Conservation (phyloP, 345 rosid genomes). For the Hirschfeldia incana region DNA sequence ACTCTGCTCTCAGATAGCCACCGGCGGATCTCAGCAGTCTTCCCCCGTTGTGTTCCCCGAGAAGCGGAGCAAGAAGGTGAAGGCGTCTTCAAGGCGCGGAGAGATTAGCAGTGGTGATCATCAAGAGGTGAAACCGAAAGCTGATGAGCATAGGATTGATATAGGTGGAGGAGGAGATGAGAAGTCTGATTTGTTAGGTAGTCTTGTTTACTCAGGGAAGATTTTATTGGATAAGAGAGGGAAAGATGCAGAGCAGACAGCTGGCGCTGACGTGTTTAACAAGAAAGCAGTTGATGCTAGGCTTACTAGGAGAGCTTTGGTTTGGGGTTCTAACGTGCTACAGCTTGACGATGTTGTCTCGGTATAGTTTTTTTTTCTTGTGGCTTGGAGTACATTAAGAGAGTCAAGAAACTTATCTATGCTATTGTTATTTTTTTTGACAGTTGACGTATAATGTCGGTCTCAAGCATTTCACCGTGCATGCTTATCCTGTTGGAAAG, state of each 20-base stretch:
- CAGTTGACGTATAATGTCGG: conserved; percentile 88
- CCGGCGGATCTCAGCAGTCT: conserved; percentile 59
- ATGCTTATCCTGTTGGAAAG: conserved; percentile 71
- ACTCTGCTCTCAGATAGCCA: conserved; percentile 67
- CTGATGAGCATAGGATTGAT: conserved; percentile 70
- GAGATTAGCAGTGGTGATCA: conserved; percentile 36
- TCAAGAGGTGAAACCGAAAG: conserved; percentile 48
- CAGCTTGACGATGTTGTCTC: conserved; percentile 77
- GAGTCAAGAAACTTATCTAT: conserved; percentile 7
- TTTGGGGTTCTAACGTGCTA: conserved; percentile 80
- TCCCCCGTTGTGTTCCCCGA: conserved; percentile 92
- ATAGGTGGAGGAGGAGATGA: conserved; percentile 86
- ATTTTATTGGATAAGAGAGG: conserved; percentile 73
- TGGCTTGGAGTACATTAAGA: background rate
- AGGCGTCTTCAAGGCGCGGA: conserved; percentile 51
- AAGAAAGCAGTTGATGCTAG: conserved; percentile 65
- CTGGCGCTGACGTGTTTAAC: conserved; percentile 46
- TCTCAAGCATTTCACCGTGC: conserved; percentile 86
- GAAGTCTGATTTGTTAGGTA: conserved; percentile 83
- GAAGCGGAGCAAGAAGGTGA: conserved; percentile 73
- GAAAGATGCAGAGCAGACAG: conserved; percentile 32
- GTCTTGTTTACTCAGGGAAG: conserved; percentile 69
- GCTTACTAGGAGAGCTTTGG: conserved; percentile 81
- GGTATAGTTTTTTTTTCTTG: conserved; percentile 40
- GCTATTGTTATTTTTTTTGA: conserved; percentile 24